phyloP scores from a whole-genome alignment of 73 alveolate genomes.

The Paramecium caudatum region DNA sequence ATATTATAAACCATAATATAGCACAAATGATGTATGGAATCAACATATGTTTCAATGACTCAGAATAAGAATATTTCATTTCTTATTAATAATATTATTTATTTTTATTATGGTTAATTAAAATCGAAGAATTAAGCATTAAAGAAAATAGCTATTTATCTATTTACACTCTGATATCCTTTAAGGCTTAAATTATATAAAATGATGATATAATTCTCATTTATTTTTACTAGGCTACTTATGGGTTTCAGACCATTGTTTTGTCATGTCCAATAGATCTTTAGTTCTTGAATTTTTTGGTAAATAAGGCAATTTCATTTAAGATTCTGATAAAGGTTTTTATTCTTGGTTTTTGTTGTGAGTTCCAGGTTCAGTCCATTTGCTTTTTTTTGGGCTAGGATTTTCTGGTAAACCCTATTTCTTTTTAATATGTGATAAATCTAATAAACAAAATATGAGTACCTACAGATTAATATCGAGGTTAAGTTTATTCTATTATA shows the following conservation, averaged over 20 bases:
- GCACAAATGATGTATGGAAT: background rate
- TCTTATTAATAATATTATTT: constrained; percentile 46
- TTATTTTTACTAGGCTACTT: too few species aligned
- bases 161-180: too few species aligned
- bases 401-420: constrained; percentile 49
- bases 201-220: too few species aligned
- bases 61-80: constrained; percentile 26
- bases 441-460: background rate
- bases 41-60: constrained; percentile 13
- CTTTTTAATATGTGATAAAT: background rate
- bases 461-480: constrained; percentile 55
- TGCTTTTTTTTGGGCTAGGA: background rate
- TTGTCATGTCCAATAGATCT: background rate
- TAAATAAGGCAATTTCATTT: constrained; percentile 10
- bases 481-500: constrained; percentile 18
- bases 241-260: too few species aligned
- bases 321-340: background rate
- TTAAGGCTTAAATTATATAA: too few species aligned
- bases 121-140: too few species aligned
- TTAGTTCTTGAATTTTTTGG: background rate
- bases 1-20: background rate
- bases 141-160: too few species aligned
- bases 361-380: constrained; percentile 54
- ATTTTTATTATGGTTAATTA: too few species aligned
- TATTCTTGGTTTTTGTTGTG: background rate